Evolutionary conservation across 1,139 yeast genomes (phyloP).

Genomic region (Wickerhamomyces sp.): DNA sequence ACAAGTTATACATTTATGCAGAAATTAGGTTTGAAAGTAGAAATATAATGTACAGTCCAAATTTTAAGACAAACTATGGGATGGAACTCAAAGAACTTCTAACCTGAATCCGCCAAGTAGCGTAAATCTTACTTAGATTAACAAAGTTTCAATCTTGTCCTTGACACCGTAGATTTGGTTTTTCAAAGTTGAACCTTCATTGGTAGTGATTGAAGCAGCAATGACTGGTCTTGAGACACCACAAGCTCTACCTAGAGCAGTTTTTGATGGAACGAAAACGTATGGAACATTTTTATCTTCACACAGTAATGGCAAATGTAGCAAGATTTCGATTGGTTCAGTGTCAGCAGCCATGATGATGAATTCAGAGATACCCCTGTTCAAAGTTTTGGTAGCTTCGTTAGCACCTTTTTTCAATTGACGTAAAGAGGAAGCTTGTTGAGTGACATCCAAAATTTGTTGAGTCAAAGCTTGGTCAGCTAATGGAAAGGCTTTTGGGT

Average conservation of each 20-base stretch:
- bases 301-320: slow-evolving; percentile 95
- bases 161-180: slow-evolving; percentile 95
- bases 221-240: slow-evolving; percentile 99
- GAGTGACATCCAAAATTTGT: slow-evolving; percentile 96
- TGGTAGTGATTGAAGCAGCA: slow-evolving; percentile 97
- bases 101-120: not conserved
- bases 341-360: slow-evolving; percentile 99
- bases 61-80: no score
- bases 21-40: not conserved
- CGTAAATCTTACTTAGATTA: slow-evolving; percentile 50
- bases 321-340: slow-evolving; percentile 96
- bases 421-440: slow-evolving; percentile 96
- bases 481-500: slow-evolving; percentile 97
- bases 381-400: slow-evolving; percentile 98
- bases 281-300: slow-evolving; percentile 99
- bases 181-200: slow-evolving; percentile 97
- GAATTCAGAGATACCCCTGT: slow-evolving; percentile 99
- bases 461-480: slow-evolving; percentile 95
- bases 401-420: slow-evolving; percentile 99
- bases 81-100: no score
- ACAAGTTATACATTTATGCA: not conserved
- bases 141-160: slow-evolving; percentile 97
- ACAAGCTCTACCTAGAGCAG: slow-evolving; percentile 99
- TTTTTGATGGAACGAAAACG: slow-evolving; percentile 97
- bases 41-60: not conserved